These are phyloP conservation scores for Teunomyces barrocoloradensis DNA, from an alignment of 805 yeast genomes.

Conservation along the genomic window DNA sequence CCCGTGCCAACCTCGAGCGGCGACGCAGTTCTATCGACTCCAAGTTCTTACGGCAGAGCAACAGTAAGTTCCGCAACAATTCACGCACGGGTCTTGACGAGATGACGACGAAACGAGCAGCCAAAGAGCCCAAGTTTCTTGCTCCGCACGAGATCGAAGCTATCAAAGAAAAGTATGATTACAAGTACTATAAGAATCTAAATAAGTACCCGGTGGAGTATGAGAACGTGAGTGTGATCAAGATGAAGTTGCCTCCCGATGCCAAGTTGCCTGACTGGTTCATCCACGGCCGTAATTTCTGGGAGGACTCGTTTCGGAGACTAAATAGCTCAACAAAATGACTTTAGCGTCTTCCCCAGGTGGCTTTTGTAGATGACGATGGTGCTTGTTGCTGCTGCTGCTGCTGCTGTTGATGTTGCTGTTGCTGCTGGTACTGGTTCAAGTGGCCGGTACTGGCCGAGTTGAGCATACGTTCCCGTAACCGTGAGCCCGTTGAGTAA, in stretches of 20 bases:
- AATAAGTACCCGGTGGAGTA: conserved; percentile 28
- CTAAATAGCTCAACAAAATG: conserved; percentile 5
- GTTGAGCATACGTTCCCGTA: conserved; percentile 28
- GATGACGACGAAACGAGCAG: neutral
- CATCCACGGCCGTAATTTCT: conserved; percentile 54
- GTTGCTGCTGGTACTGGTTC: neutral
- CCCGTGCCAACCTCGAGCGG: conserved; percentile 20
- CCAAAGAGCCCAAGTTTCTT: conserved; percentile 9
- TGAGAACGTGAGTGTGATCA: conserved; percentile 38
- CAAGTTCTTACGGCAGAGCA: conserved; percentile 16
- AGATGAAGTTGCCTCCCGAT: conserved; percentile 59
- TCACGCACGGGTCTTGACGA: conserved; percentile 9
- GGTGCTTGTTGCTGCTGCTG: neutral
- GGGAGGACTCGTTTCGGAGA: conserved; percentile 51
- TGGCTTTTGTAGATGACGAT: conserved; percentile 12
- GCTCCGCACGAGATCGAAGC: conserved; percentile 8
- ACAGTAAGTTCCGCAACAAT: conserved; percentile 15
- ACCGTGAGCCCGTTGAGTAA: conserved; percentile 21
- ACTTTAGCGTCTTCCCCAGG: conserved; percentile 23
- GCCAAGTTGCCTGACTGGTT: conserved; percentile 76
- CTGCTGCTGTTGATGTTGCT: neutral
- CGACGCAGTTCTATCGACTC: conserved; percentile 35
- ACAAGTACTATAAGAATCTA: conserved; percentile 42
- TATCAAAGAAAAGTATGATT: conserved; percentile 25
- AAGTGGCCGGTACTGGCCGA: neutral